Evolutionary conservation across 208 protist genomes (phyloP).

Genomic region (Leishmania tropica): DNA sequence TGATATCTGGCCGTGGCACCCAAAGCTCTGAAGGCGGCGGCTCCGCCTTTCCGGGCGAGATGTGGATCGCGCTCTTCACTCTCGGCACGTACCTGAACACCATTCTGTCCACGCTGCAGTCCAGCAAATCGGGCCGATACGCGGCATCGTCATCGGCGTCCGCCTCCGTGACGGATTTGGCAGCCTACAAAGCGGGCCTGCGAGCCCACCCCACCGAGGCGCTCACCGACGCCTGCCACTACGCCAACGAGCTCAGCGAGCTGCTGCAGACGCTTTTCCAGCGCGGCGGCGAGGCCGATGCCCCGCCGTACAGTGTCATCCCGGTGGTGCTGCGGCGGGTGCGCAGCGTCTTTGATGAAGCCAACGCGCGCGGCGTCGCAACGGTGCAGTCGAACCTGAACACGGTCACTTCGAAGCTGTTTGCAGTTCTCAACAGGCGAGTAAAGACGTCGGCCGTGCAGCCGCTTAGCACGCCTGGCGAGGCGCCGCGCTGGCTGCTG

Average conservation of each 20-base stretch:
- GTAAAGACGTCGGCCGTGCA: slow-evolving; percentile 37
- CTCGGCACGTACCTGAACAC: slow-evolving; percentile 72
- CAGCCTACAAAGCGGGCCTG: slow-evolving; percentile 35
- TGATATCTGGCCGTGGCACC: background rate
- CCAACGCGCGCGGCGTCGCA: slow-evolving; percentile 38
- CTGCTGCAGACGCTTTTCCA: slow-evolving; percentile 41
- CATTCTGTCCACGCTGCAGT: slow-evolving; percentile 33
- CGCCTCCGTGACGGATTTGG: slow-evolving; percentile 13
- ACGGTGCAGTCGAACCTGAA: slow-evolving; percentile 51
- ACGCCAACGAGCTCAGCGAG: slow-evolving; percentile 52
- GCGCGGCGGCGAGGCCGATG: slow-evolving; percentile 17
- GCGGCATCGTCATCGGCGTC: background rate
- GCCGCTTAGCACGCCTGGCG: background rate
- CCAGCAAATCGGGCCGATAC: background rate
- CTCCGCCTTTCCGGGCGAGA: slow-evolving; percentile 40
- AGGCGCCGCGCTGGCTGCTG: slow-evolving; percentile 19
- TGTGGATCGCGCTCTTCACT: slow-evolving; percentile 67
- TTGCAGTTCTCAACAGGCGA: slow-evolving; percentile 42
- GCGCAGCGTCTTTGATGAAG: slow-evolving; percentile 67
- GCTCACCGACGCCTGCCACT: slow-evolving; percentile 52
- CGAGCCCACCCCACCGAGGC: slow-evolving; percentile 29
- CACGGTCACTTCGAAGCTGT: slow-evolving; percentile 59
- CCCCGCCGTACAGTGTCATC: slow-evolving; percentile 57
- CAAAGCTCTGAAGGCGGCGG: background rate
- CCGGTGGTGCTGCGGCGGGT: slow-evolving; percentile 62